Base-by-base conservation (phyloP, 1,139 yeast genomes). In the Geotrichum candidum region DNA sequence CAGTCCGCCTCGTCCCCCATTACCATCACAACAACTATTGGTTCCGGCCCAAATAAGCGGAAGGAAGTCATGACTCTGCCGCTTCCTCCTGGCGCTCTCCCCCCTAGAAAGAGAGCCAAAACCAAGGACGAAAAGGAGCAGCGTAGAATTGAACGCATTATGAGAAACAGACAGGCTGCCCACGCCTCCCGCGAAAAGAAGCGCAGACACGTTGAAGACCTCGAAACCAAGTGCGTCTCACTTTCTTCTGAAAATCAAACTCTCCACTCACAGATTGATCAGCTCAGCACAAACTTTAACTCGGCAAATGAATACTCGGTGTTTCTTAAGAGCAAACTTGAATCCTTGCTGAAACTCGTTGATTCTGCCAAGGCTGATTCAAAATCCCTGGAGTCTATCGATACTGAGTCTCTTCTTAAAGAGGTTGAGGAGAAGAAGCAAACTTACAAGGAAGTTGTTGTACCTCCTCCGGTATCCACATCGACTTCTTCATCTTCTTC, bases 51-150 rank as follows among this genome's bases (percentile, higher is more conserved):
- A 23, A 66, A 65, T 56, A 69, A 70, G 59, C 66, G 73, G 23
- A 71, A 69, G 59, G 71, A 68, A 59, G 66, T 67, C 45, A 68
- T 71, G 69, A 68, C 70, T 27, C 67, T 72, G 57, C 78, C 77
- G 15, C 71, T 72, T 41, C 76, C 76, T 11, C 72, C 73, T 27
- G 77, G 76, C 2, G 70, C 90, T 38, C 80, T 92, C 65, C 97
- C 98, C 41, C 98, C 98, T 61, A 84, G 99, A 66, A 94, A 94
- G 78, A 84, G 98, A 69, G 99, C 99, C 11, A 90, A 89, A 79
- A 94, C 99, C 53, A 85, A 89, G 70, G 97, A 92, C 76, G 99
- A 94, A 77, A 94, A 92, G 78, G 98, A 94, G 76, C 97, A 92
- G 76, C 87, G 99, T 66, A 83, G 97, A 61, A 85, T 92, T 60